Conservation (phyloP, 176 grass and related monocot species). For the Carex kokanica region DNA sequence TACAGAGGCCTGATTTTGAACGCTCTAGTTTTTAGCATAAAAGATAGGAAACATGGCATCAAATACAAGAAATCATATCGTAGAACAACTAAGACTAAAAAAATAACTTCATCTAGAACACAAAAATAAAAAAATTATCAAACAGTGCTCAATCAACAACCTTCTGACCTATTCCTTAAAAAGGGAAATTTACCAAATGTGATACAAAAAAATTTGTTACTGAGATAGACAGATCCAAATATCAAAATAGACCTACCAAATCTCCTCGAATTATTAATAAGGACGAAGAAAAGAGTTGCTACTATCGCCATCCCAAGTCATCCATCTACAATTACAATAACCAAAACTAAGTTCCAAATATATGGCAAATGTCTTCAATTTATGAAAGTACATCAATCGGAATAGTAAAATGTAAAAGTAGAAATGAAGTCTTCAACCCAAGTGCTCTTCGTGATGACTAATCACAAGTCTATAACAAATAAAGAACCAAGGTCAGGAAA, state of each 20-base stretch:
- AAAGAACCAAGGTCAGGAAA: conserved; percentile 28
- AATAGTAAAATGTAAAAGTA: conserved; percentile 30
- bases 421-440: conserved; percentile 40
- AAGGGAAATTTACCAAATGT: not conserved
- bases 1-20: not conserved
- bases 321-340: conserved; percentile 90
- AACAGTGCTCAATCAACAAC: not conserved
- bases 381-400: not conserved
- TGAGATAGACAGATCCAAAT: conserved; percentile 18
- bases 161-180: not conserved
- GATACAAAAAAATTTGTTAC: not conserved
- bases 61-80: not conserved
- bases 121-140: no score
- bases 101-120: not conserved
- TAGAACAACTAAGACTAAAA: not conserved
- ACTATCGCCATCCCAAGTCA: conserved; percentile 46
- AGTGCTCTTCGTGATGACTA: conserved; percentile 51
- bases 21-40: not conserved
- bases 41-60: not conserved
- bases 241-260: conserved; percentile 19
- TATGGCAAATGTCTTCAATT: not conserved
- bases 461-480: conserved; percentile 72
- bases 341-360: conserved; percentile 41
- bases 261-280: conserved; percentile 39
- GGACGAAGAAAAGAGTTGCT: conserved; percentile 37